phyloP scores from a whole-genome alignment of 129 eudicot species.

The Daucus carota region DNA sequence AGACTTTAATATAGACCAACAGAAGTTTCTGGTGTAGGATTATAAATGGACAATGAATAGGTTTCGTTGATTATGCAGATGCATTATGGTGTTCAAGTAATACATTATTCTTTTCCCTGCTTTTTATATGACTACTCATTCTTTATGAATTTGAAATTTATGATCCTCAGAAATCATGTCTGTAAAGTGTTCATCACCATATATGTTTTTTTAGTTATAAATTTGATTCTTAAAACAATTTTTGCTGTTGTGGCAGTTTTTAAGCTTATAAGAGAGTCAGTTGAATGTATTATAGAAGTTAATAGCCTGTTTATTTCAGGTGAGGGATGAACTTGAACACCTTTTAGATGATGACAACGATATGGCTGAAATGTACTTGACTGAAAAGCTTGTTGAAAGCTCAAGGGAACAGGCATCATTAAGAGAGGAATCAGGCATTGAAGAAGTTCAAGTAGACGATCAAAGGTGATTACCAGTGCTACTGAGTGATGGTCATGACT shows the following conservation, averaged over 20 bases:
- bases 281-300: not conserved
- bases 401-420: conserved; percentile 18
- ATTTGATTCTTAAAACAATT: not conserved
- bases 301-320: conserved; percentile 19
- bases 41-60: not conserved
- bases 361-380: conserved; percentile 65
- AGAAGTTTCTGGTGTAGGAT: not conserved
- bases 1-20: not conserved
- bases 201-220: not conserved
- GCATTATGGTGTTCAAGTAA: not conserved
- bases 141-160: not conserved
- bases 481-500: not conserved
- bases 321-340: conserved; percentile 61
- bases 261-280: not conserved
- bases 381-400: conserved; percentile 33
- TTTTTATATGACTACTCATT: not conserved
- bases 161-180: not conserved
- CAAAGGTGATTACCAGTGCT: conserved; percentile 11
- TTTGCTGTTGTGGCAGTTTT: not conserved
- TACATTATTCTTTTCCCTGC: not conserved
- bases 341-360: conserved; percentile 58
- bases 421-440: conserved; percentile 12
- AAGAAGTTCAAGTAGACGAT: conserved; percentile 31
- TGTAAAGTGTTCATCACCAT: not conserved
- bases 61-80: not conserved